Evolutionary conservation across 2,329 filamentous ascomycete genomes (phyloP), one percentile per base, ranked within the genome.

Genomic region (Xylariaceae sp.): DNA sequence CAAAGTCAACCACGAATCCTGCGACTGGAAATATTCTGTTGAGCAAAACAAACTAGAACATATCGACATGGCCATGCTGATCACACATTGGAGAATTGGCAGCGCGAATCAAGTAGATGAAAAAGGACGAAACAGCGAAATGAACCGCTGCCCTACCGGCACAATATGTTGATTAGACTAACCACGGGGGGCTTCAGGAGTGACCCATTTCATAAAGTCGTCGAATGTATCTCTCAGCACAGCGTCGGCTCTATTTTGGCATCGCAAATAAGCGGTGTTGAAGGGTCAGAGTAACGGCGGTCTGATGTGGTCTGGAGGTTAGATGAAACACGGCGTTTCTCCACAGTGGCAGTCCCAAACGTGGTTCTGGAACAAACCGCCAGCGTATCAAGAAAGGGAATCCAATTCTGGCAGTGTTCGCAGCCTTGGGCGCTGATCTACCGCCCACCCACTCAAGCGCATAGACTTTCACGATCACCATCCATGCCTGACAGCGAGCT

Each of bases 301-400:
- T 26, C 22, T 38, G 26, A 22, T 39, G 19, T 32, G 30, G 15
- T 32, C 30, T 44, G 48, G 44, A 39, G 38, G 19, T 33, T 34
- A 38, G 45, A 47, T 55, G 55, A 54, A 55, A 55, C 49, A 50
- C 43, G 35, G 35, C 36, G 38, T 48, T 35, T 45, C 37, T 48
- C 43, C 45, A 39, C 34, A 38, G 37, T 36, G 30, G 31, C 36
- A 41, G 43, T 37, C 40, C 41, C 47, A 50, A 42, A 41, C 42
- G 36, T 22, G 30, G 13, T 34, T 40, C 38, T 49, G 39, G 39
- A 31, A 34, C 38, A 43, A 29, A 40, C 45, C 37, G 48, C 42
- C 33, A 19, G 17, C 30, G 24, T 30, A 30, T 16, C 22, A 26
- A 38, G 31, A 31, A 19, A 37, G 26, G 34, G 36, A 42, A 24